Conservation (phyloP, 371 early-diverging fungal species). For the Mucor ambiguus region DNA sequence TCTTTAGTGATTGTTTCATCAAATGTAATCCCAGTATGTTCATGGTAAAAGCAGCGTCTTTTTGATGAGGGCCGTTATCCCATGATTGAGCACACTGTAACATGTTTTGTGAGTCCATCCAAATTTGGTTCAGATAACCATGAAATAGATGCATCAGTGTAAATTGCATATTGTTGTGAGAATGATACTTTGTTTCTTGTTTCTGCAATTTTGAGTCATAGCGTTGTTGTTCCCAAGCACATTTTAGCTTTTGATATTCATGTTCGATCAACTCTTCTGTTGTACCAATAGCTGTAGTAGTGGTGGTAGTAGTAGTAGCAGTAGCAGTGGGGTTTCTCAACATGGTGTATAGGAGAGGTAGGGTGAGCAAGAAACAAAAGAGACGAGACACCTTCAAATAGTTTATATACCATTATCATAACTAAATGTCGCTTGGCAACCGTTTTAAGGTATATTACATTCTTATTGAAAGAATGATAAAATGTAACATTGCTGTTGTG, state of each 20-base stretch:
- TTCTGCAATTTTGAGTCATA: not conserved
- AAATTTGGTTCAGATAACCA: conserved; percentile 15
- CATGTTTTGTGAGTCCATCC: conserved; percentile 18
- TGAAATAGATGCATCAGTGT: conserved; percentile 8
- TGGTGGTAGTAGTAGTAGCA: too few species aligned
- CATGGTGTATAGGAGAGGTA: not conserved
- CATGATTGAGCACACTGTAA: conserved; percentile 12
- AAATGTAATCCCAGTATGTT: conserved; percentile 12
- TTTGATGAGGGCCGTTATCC: not conserved
- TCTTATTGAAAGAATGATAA: conserved; percentile 8
- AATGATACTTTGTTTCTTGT: not conserved
- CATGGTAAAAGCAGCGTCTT: conserved; percentile 3
- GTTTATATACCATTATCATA: not conserved
- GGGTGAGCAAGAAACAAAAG: not conserved
- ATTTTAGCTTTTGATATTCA: conserved; percentile 11
- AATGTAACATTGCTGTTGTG: not conserved
- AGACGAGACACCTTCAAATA: not conserved
- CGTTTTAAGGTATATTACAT: conserved; percentile 15
- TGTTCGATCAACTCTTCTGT: not conserved
- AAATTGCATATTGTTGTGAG: not conserved
- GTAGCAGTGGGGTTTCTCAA: not conserved
- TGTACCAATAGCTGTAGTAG: not conserved
- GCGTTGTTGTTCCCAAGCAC: conserved; percentile 5
- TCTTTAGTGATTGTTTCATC: conserved; percentile 15
- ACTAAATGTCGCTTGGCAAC: not conserved